Base-by-base conservation (phyloP, 208 protist species). In the Leishmania tropica region DNA sequence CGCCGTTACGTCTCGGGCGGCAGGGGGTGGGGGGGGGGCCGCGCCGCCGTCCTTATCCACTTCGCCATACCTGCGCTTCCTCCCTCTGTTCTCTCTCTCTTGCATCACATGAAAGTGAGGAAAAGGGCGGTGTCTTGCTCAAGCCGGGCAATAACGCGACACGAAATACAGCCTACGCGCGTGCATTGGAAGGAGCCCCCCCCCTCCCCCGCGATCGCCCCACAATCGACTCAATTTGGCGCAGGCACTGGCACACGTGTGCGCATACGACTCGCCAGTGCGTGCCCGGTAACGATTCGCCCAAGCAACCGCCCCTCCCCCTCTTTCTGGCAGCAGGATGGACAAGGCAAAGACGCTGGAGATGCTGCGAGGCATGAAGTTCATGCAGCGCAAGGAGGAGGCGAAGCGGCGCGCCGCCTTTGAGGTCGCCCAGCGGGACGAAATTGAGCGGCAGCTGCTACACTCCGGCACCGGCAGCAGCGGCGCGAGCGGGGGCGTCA, bases 311-410 rank as follows among this genome's bases (percentile, higher is more conserved):
- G n/a, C n/a, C n/a, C 6, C 21, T 81, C 51, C n/a, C 8, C 35
- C 53, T 58, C 42, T 42, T 47, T 56, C 3, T 45, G 51, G 6
- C 45, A 24, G 17, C 60, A 42, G 37, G 76, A 91, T 97, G 95
- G 87, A 96, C 88, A 96, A 93, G 76, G 74, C 79, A 17, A 95
- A 95, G 80, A 93, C 92, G 13, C n/a, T 98, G 24, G 93, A 98
- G 60, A 84, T 94, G 42, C 92, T 98, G 35, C 89, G 92, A 4
- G 88, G 92, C 83, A 96, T 98, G 95, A 98, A 96, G 84, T 98
- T 98, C 79, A 98, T 98, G 95, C 95, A 98, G 81, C 93, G 95
- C 58, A 96, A 96, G 83, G 93, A 98, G 71, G 95, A 98, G 79
- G 88, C 87, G 37, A 94, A 94, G 83, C 90, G 93, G 3, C 88